phyloP scores from a whole-genome alignment of 768 basidiomycete species.

The Rhodotorula paludigena region DNA sequence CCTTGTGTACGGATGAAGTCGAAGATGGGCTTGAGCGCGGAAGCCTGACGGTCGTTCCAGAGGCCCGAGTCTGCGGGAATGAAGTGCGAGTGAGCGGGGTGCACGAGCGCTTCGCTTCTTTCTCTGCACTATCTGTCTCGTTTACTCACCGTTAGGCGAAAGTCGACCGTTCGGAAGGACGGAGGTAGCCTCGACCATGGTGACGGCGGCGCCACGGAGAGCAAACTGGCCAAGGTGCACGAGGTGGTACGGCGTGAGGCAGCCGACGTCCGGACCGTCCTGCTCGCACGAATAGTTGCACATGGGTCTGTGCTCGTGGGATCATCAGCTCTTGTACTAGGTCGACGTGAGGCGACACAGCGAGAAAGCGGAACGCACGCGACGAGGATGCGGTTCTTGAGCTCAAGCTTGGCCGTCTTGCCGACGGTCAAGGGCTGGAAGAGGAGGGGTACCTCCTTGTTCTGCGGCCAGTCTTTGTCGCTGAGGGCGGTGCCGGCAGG shows the following conservation, averaged over 20 bases:
- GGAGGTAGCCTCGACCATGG: conserved; percentile 64
- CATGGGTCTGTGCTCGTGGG: conserved; percentile 55
- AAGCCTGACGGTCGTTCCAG: conserved; percentile 68
- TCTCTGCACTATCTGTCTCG: conserved; percentile 51
- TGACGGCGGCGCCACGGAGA: conserved; percentile 64
- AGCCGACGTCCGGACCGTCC: conserved; percentile 53
- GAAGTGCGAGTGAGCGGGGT: conserved; percentile 69
- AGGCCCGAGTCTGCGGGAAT: conserved; percentile 61
- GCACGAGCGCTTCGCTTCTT: no score
- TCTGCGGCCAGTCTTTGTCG: conserved; percentile 46
- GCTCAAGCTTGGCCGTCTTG: conserved; percentile 55
- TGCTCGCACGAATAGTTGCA: conserved; percentile 67
- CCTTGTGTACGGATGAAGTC: conserved; percentile 68
- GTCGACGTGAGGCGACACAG: not conserved
- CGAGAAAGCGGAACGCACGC: conserved; percentile 46
- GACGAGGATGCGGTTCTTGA: conserved; percentile 63
- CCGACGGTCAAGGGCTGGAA: conserved; percentile 65
- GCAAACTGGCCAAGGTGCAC: conserved; percentile 66
- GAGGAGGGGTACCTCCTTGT: conserved; percentile 55
- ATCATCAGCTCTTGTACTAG: conserved; percentile 51
- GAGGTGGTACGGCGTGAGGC: conserved; percentile 72
- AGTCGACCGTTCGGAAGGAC: conserved; percentile 41
- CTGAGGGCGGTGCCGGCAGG: conserved; percentile 16
- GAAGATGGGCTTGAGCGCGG: conserved; percentile 59
- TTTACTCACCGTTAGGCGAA: conserved; percentile 8